Base-by-base conservation (phyloP, 2,329 filamentous ascomycete species). In the Claviceps capensis region DNA sequence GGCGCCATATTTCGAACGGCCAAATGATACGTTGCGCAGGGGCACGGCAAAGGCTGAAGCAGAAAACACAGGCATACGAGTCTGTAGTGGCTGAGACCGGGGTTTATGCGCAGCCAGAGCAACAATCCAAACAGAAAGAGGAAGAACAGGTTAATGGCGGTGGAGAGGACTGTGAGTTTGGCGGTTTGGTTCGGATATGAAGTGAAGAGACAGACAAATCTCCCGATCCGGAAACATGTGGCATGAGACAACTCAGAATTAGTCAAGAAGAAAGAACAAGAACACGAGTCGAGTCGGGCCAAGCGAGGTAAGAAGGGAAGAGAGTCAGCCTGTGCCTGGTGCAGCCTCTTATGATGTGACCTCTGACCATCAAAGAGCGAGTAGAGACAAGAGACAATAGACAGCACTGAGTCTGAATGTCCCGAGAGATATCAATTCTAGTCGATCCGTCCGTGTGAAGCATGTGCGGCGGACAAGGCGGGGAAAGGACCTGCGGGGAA, bases 1-100 rank as follows among this genome's bases (percentile, higher is more conserved):
- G 68, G 69, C 58, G 72, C 66, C 73, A 76, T 76, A 48, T 57
- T 65, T 56, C 55, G 46, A 48, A 46, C 16, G 38, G 36, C 38
- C 36, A 44, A 42, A 54, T 37, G 45, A 48, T 23, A 48, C 26
- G 26, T 26, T 56, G 54, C 50, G 54, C 48, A 52, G 55, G 52
- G 56, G 57, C 52, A 54, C 52, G 53, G 48, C 44, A 48, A 42
- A 41, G 50, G 56, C 53, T 42, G 48, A 36, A 16, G 44, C 51
- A 17, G 45, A 42, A 41, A 30, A 36, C 40, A 41, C 38, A 47
- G 47, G 50, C 51, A 56, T 50, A 47, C 53, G 52, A 47, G 22
- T 36, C 46, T 46, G 43, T 40, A n/a, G 22, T 37, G 13, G 46
- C 34, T 19, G 41, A 36, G 41, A 13, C 38, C 19, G 6, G 17